phyloP scores from a whole-genome alignment of 1,284 basidiomycete genomes.

The Apiotrichum domesticum region DNA sequence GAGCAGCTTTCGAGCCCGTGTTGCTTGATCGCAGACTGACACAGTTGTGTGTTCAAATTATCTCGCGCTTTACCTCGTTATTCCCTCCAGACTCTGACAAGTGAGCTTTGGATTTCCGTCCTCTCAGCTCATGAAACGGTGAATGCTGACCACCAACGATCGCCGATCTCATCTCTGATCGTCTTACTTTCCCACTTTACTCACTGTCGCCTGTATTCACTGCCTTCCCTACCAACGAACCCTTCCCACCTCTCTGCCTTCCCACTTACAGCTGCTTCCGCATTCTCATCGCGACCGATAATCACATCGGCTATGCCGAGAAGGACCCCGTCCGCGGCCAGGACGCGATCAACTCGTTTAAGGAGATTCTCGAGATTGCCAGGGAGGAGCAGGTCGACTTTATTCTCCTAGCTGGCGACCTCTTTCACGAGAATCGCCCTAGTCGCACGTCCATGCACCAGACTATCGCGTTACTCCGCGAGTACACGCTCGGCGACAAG shows the following conservation, averaged over 20 bases:
- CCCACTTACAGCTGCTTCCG: constrained; percentile 52
- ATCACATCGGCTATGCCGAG: constrained; percentile 92
- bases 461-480: constrained; percentile 79
- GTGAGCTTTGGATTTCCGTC: neutral
- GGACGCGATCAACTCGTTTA: constrained; percentile 93
- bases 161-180: too few species aligned
- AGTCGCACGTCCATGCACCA: constrained; percentile 83
- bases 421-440: constrained; percentile 97
- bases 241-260: neutral
- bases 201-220: neutral
- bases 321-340: constrained; percentile 89
- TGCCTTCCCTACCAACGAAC: constrained; percentile 18
- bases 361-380: constrained; percentile 86
- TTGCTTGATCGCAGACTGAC: neutral
- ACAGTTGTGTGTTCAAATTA: too few species aligned
- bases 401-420: constrained; percentile 86
- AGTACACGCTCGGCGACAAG: constrained; percentile 82
- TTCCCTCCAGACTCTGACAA: constrained; percentile 4
- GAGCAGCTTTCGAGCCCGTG: constrained; percentile 4
- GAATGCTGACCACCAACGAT: too few species aligned
- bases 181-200: neutral
- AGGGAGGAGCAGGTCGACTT: constrained; percentile 88
- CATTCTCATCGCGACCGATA: constrained; percentile 87
- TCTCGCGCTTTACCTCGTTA: neutral
- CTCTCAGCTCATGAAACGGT: too few species aligned